phyloP scores from a whole-genome alignment of 768 basidiomycete genomes.

The Suillus paluster region DNA sequence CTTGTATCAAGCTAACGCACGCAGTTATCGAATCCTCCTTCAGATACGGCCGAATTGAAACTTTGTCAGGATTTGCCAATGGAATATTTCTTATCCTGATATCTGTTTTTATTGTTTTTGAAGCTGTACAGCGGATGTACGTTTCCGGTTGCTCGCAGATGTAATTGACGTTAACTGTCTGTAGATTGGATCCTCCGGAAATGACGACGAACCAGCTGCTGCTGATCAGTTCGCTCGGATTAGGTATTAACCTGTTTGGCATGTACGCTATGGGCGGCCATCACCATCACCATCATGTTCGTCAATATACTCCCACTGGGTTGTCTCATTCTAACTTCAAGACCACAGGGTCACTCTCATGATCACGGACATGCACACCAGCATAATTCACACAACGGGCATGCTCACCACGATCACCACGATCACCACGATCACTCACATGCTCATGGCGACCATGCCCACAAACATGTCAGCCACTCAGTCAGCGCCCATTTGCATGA shows the following conservation, averaged over 20 bases:
- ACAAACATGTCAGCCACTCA: slow-evolving; percentile 28
- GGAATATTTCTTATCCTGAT: slow-evolving; percentile 93
- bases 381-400: slow-evolving; percentile 23
- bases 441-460: slow-evolving; percentile 37
- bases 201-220: slow-evolving; percentile 96
- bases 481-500: slow-evolving; percentile 29
- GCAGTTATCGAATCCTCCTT: not conserved
- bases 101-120: slow-evolving; percentile 97
- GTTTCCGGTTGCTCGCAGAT: slow-evolving; percentile 20
- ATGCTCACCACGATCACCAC: slow-evolving; percentile 39
- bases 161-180: not conserved
- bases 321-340: slow-evolving; percentile 14
- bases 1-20: not conserved
- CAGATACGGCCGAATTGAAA: slow-evolving; percentile 96
- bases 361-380: slow-evolving; percentile 24
- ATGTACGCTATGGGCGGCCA: slow-evolving; percentile 99
- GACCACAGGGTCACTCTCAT: slow-evolving; percentile 13
- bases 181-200: slow-evolving; percentile 89
- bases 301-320: slow-evolving; percentile 21
- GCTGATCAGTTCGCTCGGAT: slow-evolving; percentile 84
- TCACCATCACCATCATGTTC: slow-evolving; percentile 82
- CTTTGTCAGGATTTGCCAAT: slow-evolving; percentile 96
- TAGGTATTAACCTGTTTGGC: slow-evolving; percentile 95
- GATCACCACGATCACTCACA: slow-evolving; percentile 38
- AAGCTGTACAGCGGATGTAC: slow-evolving; percentile 93